Evolutionary conservation across 2,329 filamentous ascomycete species (phyloP).

Genomic region (Paecilomyces fulvus): DNA sequence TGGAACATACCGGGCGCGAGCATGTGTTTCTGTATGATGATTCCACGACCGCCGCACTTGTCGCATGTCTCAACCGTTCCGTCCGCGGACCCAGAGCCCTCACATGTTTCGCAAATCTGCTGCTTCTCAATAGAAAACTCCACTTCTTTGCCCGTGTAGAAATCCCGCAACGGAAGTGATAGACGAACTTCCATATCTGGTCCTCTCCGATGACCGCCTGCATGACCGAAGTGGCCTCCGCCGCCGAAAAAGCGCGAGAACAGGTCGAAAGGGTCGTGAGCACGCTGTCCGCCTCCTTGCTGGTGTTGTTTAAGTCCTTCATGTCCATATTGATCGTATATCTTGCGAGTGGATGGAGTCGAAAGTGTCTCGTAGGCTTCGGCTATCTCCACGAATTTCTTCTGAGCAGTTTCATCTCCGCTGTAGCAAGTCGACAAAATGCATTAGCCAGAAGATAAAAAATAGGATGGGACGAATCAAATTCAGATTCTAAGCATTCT

Average conservation of each 20-base stretch:
- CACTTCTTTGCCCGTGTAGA: constrained; percentile 81
- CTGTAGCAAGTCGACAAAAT: constrained; percentile 35
- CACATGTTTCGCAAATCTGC: constrained; percentile 85
- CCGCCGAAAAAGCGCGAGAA: constrained; percentile 97
- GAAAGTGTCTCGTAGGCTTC: constrained; percentile 93
- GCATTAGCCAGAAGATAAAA: neutral
- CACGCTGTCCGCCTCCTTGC: constrained; percentile 53
- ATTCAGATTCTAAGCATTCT: neutral
- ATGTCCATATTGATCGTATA: constrained; percentile 92
- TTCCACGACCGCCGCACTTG: constrained; percentile 71
- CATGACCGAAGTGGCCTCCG: constrained; percentile 69
- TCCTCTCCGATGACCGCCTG: constrained; percentile 65
- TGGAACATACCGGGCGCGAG: constrained; percentile 97
- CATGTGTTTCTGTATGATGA: constrained; percentile 80
- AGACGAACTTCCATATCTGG: constrained; percentile 85
- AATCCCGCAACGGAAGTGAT: constrained; percentile 71
- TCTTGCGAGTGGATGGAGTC: constrained; percentile 63
- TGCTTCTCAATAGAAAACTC: constrained; percentile 92
- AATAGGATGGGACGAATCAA: neutral
- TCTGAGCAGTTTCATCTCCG: constrained; percentile 67
- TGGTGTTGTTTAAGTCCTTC: constrained; percentile 80
- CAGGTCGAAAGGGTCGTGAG: constrained; percentile 79
- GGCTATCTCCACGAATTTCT: constrained; percentile 88
- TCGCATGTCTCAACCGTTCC: constrained; percentile 72
- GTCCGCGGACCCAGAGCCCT: constrained; percentile 76